Evolutionary conservation across 192 early-diverging fungal species (phyloP).

Genomic region (Pecoramyces ruminantium): DNA sequence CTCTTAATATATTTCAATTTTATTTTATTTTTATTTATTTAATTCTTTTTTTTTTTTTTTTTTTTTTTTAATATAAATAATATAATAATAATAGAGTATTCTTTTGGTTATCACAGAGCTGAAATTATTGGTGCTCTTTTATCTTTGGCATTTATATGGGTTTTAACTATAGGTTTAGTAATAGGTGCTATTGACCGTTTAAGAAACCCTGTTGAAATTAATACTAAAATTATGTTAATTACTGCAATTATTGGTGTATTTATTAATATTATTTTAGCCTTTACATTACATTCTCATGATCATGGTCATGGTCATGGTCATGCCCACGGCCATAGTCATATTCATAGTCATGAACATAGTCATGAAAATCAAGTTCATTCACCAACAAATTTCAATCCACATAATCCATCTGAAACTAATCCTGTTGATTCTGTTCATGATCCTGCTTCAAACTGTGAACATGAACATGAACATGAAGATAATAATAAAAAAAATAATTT

Average conservation of each 20-base stretch:
- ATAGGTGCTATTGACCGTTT: conserved; percentile 52
- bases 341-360: too few relatives aligned
- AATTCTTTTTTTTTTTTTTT: background rate
- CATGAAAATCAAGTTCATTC: background rate
- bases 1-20: too few relatives aligned
- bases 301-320: conserved; percentile 13
- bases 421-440: too few relatives aligned
- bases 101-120: conserved; percentile 59
- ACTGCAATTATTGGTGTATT: conserved; percentile 51
- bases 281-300: conserved; percentile 13
- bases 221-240: conserved; percentile 49
- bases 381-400: conserved; percentile 7
- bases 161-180: conserved; percentile 44
- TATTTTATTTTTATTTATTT: background rate
- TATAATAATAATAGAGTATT: conserved; percentile 12
- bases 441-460: conserved; percentile 11
- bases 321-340: background rate
- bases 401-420: conserved; percentile 8
- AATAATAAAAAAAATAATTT: background rate
- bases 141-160: conserved; percentile 64
- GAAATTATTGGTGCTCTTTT: conserved; percentile 62
- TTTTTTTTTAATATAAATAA: background rate
- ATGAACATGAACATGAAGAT: conserved; percentile 10
- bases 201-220: conserved; percentile 33
- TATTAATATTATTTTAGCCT: conserved; percentile 53